Conservation (phyloP, 805 yeast species). For the Candida yuanshanica region DNA sequence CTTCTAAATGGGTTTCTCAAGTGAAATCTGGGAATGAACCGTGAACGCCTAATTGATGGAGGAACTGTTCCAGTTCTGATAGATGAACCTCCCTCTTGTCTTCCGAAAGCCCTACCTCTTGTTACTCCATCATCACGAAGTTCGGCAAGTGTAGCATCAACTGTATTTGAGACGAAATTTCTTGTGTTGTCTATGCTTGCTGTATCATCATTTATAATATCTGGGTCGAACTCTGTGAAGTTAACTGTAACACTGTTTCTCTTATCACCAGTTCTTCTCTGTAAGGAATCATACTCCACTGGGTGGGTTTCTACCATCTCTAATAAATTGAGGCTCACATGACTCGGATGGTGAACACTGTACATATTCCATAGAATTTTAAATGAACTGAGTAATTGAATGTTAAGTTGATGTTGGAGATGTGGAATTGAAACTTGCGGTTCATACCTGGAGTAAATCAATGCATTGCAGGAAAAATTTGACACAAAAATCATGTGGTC, state of each 20-base stretch:
- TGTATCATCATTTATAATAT: no score
- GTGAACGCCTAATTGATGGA: background rate
- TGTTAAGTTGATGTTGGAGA: no score
- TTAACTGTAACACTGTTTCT: no score
- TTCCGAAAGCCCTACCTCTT: no score
- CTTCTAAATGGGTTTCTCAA: background rate
- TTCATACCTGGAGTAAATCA: background rate
- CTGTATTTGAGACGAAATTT: no score
- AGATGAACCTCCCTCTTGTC: background rate
- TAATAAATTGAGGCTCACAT: background rate
- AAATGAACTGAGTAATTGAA: no score
- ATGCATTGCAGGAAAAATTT: background rate
- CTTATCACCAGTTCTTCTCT: no score
- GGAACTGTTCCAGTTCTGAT: background rate
- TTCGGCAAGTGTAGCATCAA: no score
- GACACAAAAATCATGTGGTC: background rate
- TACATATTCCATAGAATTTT: background rate
- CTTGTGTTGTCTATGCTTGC: no score
- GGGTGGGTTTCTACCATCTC: background rate
- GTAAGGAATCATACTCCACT: background rate
- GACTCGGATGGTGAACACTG: background rate
- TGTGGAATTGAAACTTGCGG: no score
- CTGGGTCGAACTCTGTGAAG: no score
- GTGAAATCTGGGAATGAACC: background rate
- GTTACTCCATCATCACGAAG: no score